Evolutionary conservation across 2,329 filamentous ascomycete genomes (phyloP), one percentile per base, ranked within the genome.

Genomic region (Aspergillus chevalieri): DNA sequence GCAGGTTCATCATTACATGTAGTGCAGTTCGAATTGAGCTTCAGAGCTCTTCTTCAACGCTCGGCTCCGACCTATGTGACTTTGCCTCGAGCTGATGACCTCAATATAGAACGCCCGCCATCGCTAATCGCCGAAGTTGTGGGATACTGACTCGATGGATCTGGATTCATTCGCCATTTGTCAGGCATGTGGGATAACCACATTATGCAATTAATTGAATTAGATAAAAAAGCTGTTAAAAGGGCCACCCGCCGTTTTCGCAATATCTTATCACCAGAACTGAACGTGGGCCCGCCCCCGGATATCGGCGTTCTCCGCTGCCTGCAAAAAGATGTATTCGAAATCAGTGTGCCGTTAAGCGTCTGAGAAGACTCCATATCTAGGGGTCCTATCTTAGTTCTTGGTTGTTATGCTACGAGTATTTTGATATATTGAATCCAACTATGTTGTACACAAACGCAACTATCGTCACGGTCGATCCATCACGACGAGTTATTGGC

Each of bases 401-500:
- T n/a, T n/a, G 21, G 14, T 9, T 34, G 30, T n/a, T 34, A 34
- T 34, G 30, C 33, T 14, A 15, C 14, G 33, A 36, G 6, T 36
- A n/a, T 15, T 36, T 36, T 36, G 33, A 15, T 42, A 22, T 22
- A 42, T 42, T 14, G 39, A 12, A 42, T 21, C 17, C 12, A 19
- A 42, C 39, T 22, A 73, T 72, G 59, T 62, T 80, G 0, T 77
- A 78, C 53, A 70, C 65, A 1, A 65, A 78, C 55, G 76, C 72
- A 7, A 79, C 76, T 2, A 74, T 81, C 50, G 72, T 80, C 54
- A 80, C 77, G 0, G 65, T 80, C 54, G 76, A 79, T 55, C 44
- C 64, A 24, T 53, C 56, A 14, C 67, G 74, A 17, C 68, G 73
- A 33, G 69, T 80, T 45, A 72, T 78, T 48, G 59, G 70, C 4